A percentile compares a stretch with the other conserved stretches of the same genome.
Conservation (phyloP, 2,329 filamentous ascomycete genomes). For the Helminthosporium solani region DNA sequence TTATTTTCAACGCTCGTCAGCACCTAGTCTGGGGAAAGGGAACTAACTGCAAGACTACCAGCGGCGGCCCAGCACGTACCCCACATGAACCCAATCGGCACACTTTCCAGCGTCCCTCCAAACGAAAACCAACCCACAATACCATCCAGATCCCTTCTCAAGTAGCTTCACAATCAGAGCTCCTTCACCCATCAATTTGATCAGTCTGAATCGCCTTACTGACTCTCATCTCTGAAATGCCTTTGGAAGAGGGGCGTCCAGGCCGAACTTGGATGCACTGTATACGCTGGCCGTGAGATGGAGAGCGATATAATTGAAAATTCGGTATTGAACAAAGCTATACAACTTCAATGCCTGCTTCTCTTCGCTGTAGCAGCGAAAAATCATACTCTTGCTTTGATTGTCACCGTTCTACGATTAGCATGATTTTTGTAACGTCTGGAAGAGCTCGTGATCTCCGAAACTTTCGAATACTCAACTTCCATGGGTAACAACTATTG, state of each 20-base stretch:
- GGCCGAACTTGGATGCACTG: conserved; percentile 51
- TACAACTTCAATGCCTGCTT: conserved; percentile 52
- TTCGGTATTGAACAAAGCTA: conserved; percentile 56
- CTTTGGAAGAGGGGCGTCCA: conserved; percentile 52
- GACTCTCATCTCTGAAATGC: conserved; percentile 56
- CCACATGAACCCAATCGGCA: conserved; percentile 55
- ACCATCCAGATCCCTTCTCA: conserved; percentile 53
- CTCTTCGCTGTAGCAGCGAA: conserved; percentile 54
- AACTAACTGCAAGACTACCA: conserved; percentile 55
- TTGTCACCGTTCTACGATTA: too few species aligned
- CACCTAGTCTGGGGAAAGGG: conserved; percentile 54
- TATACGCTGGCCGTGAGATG: conserved; percentile 50
- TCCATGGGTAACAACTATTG: too few species aligned
- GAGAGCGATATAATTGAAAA: conserved; percentile 57
- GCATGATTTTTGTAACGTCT: too few species aligned
- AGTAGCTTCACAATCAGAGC: conserved; percentile 54
- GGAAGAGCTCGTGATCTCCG: too few species aligned
- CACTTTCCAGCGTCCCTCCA: conserved; percentile 50
- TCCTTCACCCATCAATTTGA: conserved; percentile 49
- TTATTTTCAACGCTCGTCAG: conserved; percentile 52
- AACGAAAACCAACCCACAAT: conserved; percentile 54
- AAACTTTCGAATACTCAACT: too few species aligned
- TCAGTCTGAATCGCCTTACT: conserved; percentile 54
- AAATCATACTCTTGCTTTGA: conserved; percentile 50
- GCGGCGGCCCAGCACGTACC: conserved; percentile 50